Percentiles rank a stretch among this genome's conserved stretches.
These are phyloP conservation scores for Elsinoe necatrix DNA, from an alignment of 2,329 filamentous ascomycete genomes.

Conservation along the genomic window DNA sequence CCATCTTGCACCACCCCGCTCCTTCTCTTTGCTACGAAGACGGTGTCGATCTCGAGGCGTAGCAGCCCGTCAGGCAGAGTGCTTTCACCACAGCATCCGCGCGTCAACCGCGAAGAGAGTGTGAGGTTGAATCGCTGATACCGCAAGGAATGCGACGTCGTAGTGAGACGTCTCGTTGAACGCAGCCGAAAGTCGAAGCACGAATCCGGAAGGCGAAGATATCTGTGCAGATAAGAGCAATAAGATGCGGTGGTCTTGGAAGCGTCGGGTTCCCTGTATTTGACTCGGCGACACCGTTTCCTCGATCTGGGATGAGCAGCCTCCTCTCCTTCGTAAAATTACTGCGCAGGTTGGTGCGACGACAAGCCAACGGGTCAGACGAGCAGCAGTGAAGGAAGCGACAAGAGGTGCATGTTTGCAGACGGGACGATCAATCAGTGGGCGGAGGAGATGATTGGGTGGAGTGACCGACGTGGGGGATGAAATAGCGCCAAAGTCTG, in stretches of 20 bases:
- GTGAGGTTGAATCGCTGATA: neutral
- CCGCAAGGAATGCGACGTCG: neutral
- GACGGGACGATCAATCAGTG: slow-evolving; percentile 7
- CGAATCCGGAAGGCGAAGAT: neutral
- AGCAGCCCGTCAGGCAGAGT: neutral
- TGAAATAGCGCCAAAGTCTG: neutral
- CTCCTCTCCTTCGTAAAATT: too few relatives aligned
- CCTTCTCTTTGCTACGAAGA: neutral
- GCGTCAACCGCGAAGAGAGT: neutral
- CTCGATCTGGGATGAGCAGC: too few relatives aligned
- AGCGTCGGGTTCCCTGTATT: neutral
- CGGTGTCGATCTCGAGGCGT: neutral
- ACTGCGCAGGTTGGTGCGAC: neutral
- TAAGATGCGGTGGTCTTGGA: neutral
- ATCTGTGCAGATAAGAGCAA: neutral
- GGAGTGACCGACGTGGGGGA: slow-evolving; percentile 8
- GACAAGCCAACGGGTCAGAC: neutral
- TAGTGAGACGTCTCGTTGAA: neutral
- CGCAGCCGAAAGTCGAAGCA: neutral
- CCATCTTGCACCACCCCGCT: slow-evolving; percentile 30
- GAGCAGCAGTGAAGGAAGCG: neutral
- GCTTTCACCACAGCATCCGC: neutral
- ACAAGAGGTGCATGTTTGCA: slow-evolving; percentile 1
- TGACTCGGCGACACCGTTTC: neutral
- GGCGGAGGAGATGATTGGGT: slow-evolving; percentile 2